Conservation (phyloP, 306 rosid species). For the Lathyrus sativus region DNA sequence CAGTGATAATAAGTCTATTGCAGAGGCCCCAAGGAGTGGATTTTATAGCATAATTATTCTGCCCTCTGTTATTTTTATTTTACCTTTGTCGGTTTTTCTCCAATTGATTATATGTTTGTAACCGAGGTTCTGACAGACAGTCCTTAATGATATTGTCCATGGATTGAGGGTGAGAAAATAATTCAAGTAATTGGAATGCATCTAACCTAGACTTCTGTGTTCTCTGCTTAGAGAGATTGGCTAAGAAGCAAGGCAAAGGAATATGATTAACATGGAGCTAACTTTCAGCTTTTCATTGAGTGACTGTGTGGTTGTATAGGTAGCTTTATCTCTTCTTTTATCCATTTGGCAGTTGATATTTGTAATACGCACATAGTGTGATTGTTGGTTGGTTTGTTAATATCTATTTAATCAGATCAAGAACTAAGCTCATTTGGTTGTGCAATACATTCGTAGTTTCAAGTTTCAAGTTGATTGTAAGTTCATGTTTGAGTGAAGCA, state of each 20-base stretch:
- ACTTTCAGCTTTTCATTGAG: slow-evolving; percentile 67
- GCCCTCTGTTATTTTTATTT: slow-evolving; percentile 39
- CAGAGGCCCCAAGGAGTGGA: slow-evolving; percentile 42
- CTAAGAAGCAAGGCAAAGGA: slow-evolving; percentile 51
- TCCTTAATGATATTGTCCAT: slow-evolving; percentile 45
- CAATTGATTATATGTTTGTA: slow-evolving; percentile 66
- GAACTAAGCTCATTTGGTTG: slow-evolving; percentile 61
- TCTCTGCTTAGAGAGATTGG: slow-evolving; percentile 68
- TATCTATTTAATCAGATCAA: slow-evolving; percentile 70
- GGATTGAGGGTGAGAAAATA: slow-evolving; percentile 44
- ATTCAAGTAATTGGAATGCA: slow-evolving; percentile 60
- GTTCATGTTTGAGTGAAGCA: slow-evolving; percentile 39
- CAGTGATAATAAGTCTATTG: slow-evolving; percentile 62
- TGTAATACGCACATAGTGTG: slow-evolving; percentile 87
- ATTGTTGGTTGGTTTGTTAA: slow-evolving; percentile 84
- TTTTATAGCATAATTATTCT: slow-evolving; percentile 47
- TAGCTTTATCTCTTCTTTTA: slow-evolving; percentile 47
- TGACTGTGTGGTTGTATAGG: slow-evolving; percentile 91
- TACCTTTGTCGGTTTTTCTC: slow-evolving; percentile 29
- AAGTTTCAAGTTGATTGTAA: slow-evolving; percentile 43
- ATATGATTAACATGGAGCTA: slow-evolving; percentile 80
- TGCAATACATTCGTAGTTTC: slow-evolving; percentile 54
- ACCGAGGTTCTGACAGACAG: slow-evolving; percentile 61
- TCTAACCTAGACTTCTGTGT: slow-evolving; percentile 78
- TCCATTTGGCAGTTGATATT: slow-evolving; percentile 59